Conservation (phyloP, 1,284 basidiomycete species). For the Cutaneotrichosporon dermatis region DNA sequence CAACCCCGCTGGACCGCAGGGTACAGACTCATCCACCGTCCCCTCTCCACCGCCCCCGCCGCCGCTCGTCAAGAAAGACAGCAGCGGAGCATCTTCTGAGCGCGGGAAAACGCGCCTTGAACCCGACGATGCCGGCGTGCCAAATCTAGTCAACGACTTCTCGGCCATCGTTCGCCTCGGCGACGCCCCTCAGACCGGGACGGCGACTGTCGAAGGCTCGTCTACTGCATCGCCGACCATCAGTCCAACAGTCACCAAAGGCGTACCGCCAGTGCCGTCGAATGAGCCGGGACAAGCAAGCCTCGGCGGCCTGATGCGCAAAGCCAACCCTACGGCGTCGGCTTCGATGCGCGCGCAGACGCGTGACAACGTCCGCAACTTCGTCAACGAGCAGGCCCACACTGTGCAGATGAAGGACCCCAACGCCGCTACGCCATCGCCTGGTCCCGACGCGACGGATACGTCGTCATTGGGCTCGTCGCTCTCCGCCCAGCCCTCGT, state of each 20-base stretch:
- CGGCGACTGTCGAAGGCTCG: not conserved
- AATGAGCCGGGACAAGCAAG: not conserved
- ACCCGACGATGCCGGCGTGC: constrained; percentile 27
- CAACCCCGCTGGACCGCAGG: no score
- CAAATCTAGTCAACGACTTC: constrained; percentile 29
- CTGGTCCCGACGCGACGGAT: constrained; percentile 8
- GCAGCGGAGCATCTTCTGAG: not conserved
- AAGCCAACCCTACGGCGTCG: not conserved
- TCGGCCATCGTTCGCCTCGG: constrained; percentile 34
- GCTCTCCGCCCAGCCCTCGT: no score
- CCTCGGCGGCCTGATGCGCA: not conserved
- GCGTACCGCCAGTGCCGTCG: not conserved
- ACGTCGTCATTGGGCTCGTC: no score
- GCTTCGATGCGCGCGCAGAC: constrained; percentile 11
- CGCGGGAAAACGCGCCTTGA: constrained; percentile 15
- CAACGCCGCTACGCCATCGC: constrained; percentile 36
- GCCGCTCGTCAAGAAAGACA: not conserved
- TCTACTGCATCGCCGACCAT: not conserved
- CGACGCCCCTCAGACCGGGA: constrained; percentile 10
- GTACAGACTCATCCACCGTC: no score
- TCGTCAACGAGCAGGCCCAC: constrained; percentile 37
- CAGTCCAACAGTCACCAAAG: not conserved
- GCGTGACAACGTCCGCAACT: constrained; percentile 31
- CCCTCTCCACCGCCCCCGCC: not conserved
- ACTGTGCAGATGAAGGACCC: constrained; percentile 36